Percentiles rank a stretch among this genome's conserved stretches.
Evolutionary conservation across 305 asterid genomes (phyloP).

Genomic region (Fraxinus baroniana): DNA sequence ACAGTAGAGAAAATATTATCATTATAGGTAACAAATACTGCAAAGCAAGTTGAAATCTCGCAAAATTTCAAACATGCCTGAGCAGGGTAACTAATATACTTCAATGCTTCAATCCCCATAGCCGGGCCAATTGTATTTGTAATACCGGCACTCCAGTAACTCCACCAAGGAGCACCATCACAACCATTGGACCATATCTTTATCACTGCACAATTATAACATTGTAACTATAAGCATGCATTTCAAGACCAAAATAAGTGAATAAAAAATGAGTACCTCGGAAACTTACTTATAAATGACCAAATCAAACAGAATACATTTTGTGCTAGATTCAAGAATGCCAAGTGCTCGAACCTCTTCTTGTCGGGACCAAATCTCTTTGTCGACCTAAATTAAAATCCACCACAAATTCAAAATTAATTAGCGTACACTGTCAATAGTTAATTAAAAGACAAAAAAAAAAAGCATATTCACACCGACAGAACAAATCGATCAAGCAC

Average conservation of each 20-base stretch:
- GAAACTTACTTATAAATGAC: slow-evolving; percentile 83
- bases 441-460: neutral
- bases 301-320: slow-evolving; percentile 83
- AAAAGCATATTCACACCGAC: neutral
- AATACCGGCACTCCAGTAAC: slow-evolving; percentile 99
- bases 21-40: neutral
- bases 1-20: neutral
- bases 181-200: slow-evolving; percentile 80
- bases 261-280: neutral
- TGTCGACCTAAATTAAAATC: slow-evolving; percentile 60
- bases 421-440: neutral
- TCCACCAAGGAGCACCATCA: slow-evolving; percentile 97
- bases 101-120: slow-evolving; percentile 97
- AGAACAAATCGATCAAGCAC: neutral
- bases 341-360: slow-evolving; percentile 95
- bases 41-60: no score
- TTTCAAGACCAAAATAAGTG: neutral
- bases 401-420: slow-evolving; percentile 5
- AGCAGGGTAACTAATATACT: slow-evolving; percentile 97
- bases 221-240: slow-evolving; percentile 12
- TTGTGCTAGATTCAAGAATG: slow-evolving; percentile 88
- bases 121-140: slow-evolving; percentile 97
- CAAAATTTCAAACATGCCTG: slow-evolving; percentile 49
- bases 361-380: slow-evolving; percentile 81
- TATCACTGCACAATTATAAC: slow-evolving; percentile 53